These are phyloP conservation scores for Blastocrithidia nonstop DNA, from an alignment of 208 protist genomes.

Conservation along the genomic window DNA sequence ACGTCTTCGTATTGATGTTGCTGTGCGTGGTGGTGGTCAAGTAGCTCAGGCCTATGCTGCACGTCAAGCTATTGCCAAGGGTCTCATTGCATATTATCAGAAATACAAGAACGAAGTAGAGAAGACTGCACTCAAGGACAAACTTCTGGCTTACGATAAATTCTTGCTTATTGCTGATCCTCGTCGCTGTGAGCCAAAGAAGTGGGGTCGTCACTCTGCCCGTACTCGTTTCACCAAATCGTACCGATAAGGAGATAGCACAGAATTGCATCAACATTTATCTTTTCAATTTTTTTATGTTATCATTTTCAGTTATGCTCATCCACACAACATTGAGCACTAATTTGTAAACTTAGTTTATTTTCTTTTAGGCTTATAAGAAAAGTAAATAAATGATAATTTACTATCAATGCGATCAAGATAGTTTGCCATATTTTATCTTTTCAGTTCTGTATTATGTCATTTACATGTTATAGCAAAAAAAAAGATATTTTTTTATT, in stretches of 20 bases:
- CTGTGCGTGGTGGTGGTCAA: slow-evolving; percentile 95
- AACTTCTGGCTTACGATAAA: slow-evolving; percentile 95
- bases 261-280: too few species aligned
- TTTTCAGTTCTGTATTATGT: too few species aligned
- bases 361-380: too few species aligned
- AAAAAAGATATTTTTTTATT: too few species aligned
- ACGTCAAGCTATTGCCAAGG: slow-evolving; percentile 98
- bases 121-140: slow-evolving; percentile 98
- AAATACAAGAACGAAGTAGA: slow-evolving; percentile 94
- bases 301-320: too few species aligned
- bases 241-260: slow-evolving; percentile 96
- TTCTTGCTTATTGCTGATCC: slow-evolving; percentile 99
- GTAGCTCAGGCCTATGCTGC: slow-evolving; percentile 97
- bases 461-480: too few species aligned
- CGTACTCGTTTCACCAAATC: slow-evolving; percentile 99
- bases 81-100: slow-evolving; percentile 98
- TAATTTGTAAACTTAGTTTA: too few species aligned
- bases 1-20: slow-evolving; percentile 95
- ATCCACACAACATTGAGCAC: too few species aligned
- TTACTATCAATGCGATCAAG: too few species aligned
- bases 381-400: too few species aligned
- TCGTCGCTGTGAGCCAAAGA: slow-evolving; percentile 99
- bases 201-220: slow-evolving; percentile 99
- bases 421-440: too few species aligned
- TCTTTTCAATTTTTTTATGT: too few species aligned